Conservation (phyloP, 2,329 filamentous ascomycete species). For the Beauveria asiatica region DNA sequence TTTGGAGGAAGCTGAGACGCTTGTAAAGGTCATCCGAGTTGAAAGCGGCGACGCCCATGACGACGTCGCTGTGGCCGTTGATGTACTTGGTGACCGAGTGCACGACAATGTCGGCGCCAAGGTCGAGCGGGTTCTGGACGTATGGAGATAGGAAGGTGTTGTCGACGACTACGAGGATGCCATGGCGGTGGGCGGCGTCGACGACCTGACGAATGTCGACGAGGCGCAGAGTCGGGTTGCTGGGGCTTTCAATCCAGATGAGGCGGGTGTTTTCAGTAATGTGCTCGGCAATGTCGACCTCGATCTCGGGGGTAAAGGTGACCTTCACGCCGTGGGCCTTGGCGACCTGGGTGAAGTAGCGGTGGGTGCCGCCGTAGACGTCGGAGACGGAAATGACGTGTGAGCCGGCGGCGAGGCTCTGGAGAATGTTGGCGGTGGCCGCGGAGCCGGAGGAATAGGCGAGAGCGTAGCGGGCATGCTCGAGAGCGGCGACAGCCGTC, state of each 20-base stretch:
- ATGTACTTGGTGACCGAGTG: slow-evolving; percentile 99
- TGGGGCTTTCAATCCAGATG: slow-evolving; percentile 91
- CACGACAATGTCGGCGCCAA: slow-evolving; percentile 92
- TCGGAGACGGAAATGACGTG: slow-evolving; percentile 96
- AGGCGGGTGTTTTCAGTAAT: slow-evolving; percentile 86
- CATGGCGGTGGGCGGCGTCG: slow-evolving; percentile 73
- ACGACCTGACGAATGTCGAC: slow-evolving; percentile 88
- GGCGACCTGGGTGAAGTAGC: slow-evolving; percentile 98
- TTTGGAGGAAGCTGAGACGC: slow-evolving; percentile 84
- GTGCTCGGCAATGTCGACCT: slow-evolving; percentile 74
- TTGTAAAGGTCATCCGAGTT: slow-evolving; percentile 74
- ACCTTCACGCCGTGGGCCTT: slow-evolving; percentile 89
- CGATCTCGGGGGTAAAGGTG: slow-evolving; percentile 88
- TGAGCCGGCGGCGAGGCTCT: slow-evolving; percentile 81
- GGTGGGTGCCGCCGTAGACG: slow-evolving; percentile 94
- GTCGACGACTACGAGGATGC: slow-evolving; percentile 94
- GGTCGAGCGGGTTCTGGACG: slow-evolving; percentile 89
- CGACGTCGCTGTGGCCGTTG: slow-evolving; percentile 92
- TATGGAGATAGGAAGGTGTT: slow-evolving; percentile 98
- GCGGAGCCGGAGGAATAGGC: slow-evolving; percentile 93
- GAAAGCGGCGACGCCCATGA: slow-evolving; percentile 96
- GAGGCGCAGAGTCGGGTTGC: slow-evolving; percentile 85
- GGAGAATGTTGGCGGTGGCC: slow-evolving; percentile 85
- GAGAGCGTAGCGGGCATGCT: slow-evolving; percentile 85
- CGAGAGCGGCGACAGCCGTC: slow-evolving; percentile 78